Evolutionary conservation across 768 basidiomycete species (phyloP).

Genomic region (Lactarius indigo): DNA sequence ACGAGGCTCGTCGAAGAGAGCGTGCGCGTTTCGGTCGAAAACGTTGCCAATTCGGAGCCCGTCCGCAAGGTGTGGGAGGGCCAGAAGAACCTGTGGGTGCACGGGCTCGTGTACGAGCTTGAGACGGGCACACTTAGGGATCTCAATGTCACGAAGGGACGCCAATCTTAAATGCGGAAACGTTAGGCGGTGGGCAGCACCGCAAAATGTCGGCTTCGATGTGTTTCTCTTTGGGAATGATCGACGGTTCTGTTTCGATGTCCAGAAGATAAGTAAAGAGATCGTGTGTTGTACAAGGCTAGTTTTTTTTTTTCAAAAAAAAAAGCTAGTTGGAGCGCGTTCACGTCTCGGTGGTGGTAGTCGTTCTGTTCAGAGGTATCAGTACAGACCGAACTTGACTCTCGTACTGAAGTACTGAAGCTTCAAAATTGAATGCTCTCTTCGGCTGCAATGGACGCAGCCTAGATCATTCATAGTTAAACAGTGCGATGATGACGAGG

Average conservation of each 20-base stretch:
- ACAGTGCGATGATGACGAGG: too few species aligned
- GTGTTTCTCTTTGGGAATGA: background rate
- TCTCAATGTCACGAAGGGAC: conserved; percentile 23
- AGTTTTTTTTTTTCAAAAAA: too few species aligned
- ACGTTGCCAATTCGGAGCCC: conserved; percentile 27
- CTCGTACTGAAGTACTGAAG: too few species aligned
- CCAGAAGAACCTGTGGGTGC: conserved; percentile 49
- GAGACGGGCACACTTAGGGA: conserved; percentile 32
- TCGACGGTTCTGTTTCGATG: background rate
- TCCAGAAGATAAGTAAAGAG: background rate
- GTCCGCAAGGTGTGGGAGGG: conserved; percentile 31
- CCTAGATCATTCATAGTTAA: too few species aligned
- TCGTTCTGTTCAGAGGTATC: too few species aligned
- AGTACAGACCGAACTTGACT: too few species aligned
- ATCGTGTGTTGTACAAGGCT: background rate
- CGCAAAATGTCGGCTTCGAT: background rate
- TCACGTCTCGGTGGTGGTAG: too few species aligned
- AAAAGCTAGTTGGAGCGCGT: too few species aligned
- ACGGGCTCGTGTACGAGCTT: conserved; percentile 45
- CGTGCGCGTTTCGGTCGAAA: conserved; percentile 30
- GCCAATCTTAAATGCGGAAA: background rate
- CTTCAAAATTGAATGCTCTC: too few species aligned
- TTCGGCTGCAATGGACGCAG: too few species aligned
- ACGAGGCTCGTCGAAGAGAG: conserved; percentile 24
- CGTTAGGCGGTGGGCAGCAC: background rate